Percentiles rank a stretch among this genome's conserved stretches.
Evolutionary conservation across 208 protist genomes (phyloP).

Genomic region (Leishmania lainsoni): DNA sequence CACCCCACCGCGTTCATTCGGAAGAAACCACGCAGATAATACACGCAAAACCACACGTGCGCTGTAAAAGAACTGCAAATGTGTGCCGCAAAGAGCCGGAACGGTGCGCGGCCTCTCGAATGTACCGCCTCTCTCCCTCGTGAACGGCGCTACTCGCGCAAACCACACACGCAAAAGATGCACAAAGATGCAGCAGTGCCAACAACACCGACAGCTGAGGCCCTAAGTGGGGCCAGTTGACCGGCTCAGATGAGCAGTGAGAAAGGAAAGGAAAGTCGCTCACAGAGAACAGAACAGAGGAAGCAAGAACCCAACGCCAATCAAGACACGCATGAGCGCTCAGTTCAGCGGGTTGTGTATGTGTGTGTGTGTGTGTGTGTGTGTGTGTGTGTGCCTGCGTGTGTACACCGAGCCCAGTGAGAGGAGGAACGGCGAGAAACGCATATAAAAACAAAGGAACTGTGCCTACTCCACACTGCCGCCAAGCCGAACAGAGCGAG

Average conservation of each 20-base stretch:
- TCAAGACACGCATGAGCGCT: neutral
- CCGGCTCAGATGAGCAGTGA: neutral
- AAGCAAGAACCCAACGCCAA: neutral
- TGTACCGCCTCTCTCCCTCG: neutral
- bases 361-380: neutral
- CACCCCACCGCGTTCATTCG: conserved; percentile 40
- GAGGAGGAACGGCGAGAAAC: neutral
- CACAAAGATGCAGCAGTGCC: neutral
- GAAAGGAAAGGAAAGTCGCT: neutral
- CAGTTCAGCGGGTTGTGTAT: neutral
- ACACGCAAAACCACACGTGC: neutral
- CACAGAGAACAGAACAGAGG: neutral
- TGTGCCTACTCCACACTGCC: neutral
- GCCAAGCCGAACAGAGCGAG: neutral
- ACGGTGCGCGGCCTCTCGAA: neutral
- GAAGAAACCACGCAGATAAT: neutral
- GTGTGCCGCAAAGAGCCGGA: neutral
- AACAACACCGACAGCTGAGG: neutral
- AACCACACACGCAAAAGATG: neutral
- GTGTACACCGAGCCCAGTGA: neutral
- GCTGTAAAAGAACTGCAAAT: neutral
- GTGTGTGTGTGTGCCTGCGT: neutral
- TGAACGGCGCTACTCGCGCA: neutral
- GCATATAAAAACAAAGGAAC: neutral
- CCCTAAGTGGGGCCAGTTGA: neutral